Evolutionary conservation across 139 green algal species (phyloP), one percentile per base, ranked within the genome.

Genomic region (Spirogloea muscicola): DNA sequence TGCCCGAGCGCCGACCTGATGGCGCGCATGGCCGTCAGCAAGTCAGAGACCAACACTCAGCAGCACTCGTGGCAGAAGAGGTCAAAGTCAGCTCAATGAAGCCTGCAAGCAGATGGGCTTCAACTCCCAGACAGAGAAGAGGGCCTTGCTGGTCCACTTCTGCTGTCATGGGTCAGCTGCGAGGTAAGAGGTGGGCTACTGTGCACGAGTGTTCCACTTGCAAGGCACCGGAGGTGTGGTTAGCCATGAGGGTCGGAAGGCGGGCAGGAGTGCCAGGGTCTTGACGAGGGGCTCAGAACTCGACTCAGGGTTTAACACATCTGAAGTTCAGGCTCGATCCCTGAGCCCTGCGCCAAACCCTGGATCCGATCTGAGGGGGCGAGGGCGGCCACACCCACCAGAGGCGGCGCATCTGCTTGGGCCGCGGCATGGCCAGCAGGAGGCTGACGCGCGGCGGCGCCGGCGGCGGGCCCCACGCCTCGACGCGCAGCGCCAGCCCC

Each of bases 351-450:
- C n/a, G n/a, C n/a, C n/a, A n/a, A n/a, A n/a, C n/a, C n/a, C n/a
- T n/a, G n/a, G n/a, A n/a, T n/a, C n/a, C n/a, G n/a, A n/a, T n/a
- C n/a, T n/a, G n/a, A n/a, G n/a, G n/a, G n/a, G n/a, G n/a, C n/a
- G n/a, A n/a, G n/a, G n/a, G 46, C 25, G 55, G 34, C 21, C 21
- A 34, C n/a, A 6, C 55, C 38, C 29, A 27, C 58, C 58, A 71
- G 3, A 79, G 33, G 39, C 71, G 58, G 5, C 40, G 33, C 39
- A 79, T 31, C 4, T 57, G 41, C 40, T 79, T 72, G 38, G 71
- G 71, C 40, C 71, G 38, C 13, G 71, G 71, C 71, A 72, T 79
- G 58, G 58, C 71, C 16, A 79, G 58, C 29, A 79, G 37, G 31
- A 79, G 39, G n/a, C 49, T n/a, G 27, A 79, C 3, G 27, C 55